These are phyloP conservation scores for Kwoniella mangroviensis DNA, from an alignment of 768 basidiomycete genomes.

Conservation along the genomic window DNA sequence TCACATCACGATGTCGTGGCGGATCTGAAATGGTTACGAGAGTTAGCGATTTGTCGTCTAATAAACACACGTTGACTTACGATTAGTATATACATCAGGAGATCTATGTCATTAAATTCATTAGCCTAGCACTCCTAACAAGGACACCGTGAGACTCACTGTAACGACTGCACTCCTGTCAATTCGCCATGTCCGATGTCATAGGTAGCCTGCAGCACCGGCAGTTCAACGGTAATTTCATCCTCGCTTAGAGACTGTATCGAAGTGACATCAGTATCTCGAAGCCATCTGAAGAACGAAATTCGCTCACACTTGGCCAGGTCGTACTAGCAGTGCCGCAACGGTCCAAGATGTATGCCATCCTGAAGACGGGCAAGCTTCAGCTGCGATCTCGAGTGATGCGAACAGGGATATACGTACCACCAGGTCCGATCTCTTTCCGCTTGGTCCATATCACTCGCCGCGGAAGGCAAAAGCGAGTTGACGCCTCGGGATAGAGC, in stretches of 20 bases:
- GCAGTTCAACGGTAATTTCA: constrained; percentile 50
- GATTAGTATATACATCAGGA: constrained; percentile 25
- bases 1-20: constrained; percentile 39
- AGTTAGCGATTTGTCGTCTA: not conserved
- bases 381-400: not conserved
- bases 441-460: constrained; percentile 35
- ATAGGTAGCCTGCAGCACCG: constrained; percentile 34
- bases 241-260: constrained; percentile 35
- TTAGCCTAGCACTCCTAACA: not conserved
- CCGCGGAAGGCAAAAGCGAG: constrained; percentile 22
- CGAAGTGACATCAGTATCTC: not conserved
- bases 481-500: constrained; percentile 15
- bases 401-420: constrained; percentile 13
- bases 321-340: constrained; percentile 25
- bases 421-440: constrained; percentile 48
- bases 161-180: constrained; percentile 35
- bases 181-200: constrained; percentile 36
- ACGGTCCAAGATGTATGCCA: constrained; percentile 38
- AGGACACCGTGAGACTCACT: constrained; percentile 24
- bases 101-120: not conserved
- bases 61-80: not conserved
- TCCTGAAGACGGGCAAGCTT: constrained; percentile 17
- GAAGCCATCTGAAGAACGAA: not conserved
- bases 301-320: constrained; percentile 35
- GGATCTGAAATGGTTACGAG: constrained; percentile 21